phyloP scores from a whole-genome alignment of 192 early-diverging fungal species.

The Umbelopsis vinacea region DNA sequence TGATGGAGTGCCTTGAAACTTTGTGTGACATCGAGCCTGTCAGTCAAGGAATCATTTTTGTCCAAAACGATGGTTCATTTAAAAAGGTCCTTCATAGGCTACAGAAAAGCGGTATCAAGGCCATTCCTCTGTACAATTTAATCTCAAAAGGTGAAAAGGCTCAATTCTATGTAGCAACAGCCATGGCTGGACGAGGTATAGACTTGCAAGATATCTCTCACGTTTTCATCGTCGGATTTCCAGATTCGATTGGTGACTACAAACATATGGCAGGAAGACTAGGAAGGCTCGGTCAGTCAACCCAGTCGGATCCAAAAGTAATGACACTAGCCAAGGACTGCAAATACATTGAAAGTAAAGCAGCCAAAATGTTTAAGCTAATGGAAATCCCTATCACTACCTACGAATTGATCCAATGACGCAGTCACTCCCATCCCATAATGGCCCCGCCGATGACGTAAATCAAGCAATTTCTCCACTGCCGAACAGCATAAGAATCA shows the following conservation, averaged over 20 bases:
- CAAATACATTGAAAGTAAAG: constrained; percentile 45
- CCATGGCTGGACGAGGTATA: constrained; percentile 80
- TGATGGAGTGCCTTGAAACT: constrained; percentile 52
- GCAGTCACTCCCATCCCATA: no score
- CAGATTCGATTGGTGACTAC: constrained; percentile 70
- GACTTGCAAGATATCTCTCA: constrained; percentile 80
- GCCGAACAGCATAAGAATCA: not conserved
- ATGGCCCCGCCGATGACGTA: not conserved
- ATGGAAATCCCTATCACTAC: constrained; percentile 32
- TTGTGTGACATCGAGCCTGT: constrained; percentile 51
- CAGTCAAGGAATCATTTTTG: constrained; percentile 50
- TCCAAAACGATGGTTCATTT: constrained; percentile 36
- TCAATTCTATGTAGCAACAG: constrained; percentile 66
- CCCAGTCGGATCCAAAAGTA: constrained; percentile 41
- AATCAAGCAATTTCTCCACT: not conserved
- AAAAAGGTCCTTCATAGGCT: not conserved
- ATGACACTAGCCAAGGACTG: constrained; percentile 52
- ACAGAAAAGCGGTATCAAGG: not conserved
- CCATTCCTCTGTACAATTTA: not conserved
- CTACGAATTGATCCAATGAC: not conserved
- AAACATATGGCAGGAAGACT: constrained; percentile 89
- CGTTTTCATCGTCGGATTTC: constrained; percentile 85
- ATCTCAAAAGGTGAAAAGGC: not conserved
- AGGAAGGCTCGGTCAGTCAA: constrained; percentile 72
- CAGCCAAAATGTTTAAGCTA: constrained; percentile 47